phyloP scores from a whole-genome alignment of 2,329 filamentous ascomycete species.

The Didymella keratinophila region DNA sequence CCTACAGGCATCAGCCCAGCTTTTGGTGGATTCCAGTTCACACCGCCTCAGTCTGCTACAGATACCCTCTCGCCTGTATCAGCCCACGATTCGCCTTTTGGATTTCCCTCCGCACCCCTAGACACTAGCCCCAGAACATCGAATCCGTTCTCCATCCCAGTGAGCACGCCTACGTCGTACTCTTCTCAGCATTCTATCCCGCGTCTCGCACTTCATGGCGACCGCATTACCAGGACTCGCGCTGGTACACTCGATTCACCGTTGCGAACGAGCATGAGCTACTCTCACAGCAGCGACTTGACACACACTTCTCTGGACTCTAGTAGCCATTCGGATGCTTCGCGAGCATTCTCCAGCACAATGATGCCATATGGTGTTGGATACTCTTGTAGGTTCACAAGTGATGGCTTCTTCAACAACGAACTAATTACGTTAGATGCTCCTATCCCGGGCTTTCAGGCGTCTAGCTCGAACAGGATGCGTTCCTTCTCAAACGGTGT shows the following conservation, averaged over 20 bases:
- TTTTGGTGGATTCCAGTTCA: slow-evolving; percentile 72
- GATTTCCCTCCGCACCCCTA: slow-evolving; percentile 47
- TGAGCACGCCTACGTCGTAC: slow-evolving; percentile 44
- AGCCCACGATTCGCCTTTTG: slow-evolving; percentile 53
- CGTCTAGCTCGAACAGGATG: slow-evolving; percentile 48
- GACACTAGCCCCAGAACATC: slow-evolving; percentile 49
- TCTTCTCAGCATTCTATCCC: slow-evolving; percentile 52
- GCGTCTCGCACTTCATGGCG: slow-evolving; percentile 54
- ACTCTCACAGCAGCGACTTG: slow-evolving; percentile 40
- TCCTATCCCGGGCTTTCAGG: slow-evolving; percentile 52
- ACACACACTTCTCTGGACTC: slow-evolving; percentile 39
- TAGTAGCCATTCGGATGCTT: slow-evolving; percentile 33
- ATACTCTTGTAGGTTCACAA: slow-evolving; percentile 45
- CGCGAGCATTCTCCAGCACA: slow-evolving; percentile 42
- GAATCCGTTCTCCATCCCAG: slow-evolving; percentile 51
- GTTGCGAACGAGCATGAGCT: slow-evolving; percentile 57
- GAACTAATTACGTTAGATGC: slow-evolving; percentile 42
- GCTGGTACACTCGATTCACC: slow-evolving; percentile 56
- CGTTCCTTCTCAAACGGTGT: slow-evolving; percentile 51
- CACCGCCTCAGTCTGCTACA: slow-evolving; percentile 60
- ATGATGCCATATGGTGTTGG: slow-evolving; percentile 52
- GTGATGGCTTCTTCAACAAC: not conserved
- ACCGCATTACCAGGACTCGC: slow-evolving; percentile 51
- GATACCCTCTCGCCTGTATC: slow-evolving; percentile 52
- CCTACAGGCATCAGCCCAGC: slow-evolving; percentile 72